Base-by-base conservation (phyloP, 495 filamentous ascomycete genomes). In the Beverwykella pulmonaria region DNA sequence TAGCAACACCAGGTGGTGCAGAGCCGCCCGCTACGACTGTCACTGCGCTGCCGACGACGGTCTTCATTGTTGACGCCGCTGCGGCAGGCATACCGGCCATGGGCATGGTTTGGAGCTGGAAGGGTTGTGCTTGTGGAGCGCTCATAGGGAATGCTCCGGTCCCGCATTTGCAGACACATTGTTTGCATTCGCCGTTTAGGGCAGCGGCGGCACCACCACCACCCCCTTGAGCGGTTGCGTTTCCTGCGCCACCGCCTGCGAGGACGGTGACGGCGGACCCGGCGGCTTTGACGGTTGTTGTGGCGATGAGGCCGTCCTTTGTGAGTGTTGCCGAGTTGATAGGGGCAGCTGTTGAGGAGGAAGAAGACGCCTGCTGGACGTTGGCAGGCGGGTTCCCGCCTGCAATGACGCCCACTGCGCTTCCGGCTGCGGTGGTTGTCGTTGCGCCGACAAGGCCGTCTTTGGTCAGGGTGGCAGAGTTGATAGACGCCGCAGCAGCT, bases 21-120 rank as follows among this genome's bases (percentile, higher is more conserved):
- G 60, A 63, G 4, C 52, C 39, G 39, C 53, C 59, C 15, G 59
- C 59, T 19, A 63, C 48, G 32, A 60, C 63, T 1, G 64, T 61
- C 9, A 61, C 58, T 12, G 63, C 55, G 20, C 52, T 54, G 20
- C 34, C 58, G 15, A 48, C 64, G 1, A 59, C 52, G 1, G 65
- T 68, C 30, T 29, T 10, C 2, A 69, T n/a, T 25, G 67, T 69
- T 5, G 46, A 54, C 1, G 57, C 46, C 23, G 63, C 50, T 17
- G 65, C 44, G 14, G 59, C 27, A 20, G 25, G 10, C 52, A 53
- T 59, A 12, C 53, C 53, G 2, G 32, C 64, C 53, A 67, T 65
- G 14, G 14, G 26, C 12, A 5, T n/a, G 15, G 64, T 63, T n/a
- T 26, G 29, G n/a, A 71, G 29, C 32, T 68, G 64, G 69, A 71